A percentile compares a stretch with the other conserved stretches of the same genome.
phyloP scores from a whole-genome alignment of 2,329 filamentous ascomycete species.

The Davidsoniella australis region DNA sequence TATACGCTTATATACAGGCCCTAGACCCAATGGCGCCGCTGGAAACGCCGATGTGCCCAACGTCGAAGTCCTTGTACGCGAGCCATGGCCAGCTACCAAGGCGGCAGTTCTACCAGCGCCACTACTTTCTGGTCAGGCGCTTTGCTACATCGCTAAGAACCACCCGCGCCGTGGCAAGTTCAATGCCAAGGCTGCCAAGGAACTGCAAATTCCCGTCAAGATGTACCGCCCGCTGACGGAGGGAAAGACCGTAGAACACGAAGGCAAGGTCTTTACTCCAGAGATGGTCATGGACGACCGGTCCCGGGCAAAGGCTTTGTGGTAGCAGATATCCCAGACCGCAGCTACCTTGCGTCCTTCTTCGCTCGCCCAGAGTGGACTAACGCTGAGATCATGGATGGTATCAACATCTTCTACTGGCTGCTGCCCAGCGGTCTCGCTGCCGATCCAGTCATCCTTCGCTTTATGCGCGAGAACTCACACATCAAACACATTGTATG shows the following conservation, averaged over 20 bases:
- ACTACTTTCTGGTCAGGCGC: slow-evolving; percentile 43
- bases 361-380: slow-evolving; percentile 57
- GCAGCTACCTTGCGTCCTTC: slow-evolving; percentile 52
- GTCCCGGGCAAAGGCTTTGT: slow-evolving; percentile 57
- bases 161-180: slow-evolving; percentile 70
- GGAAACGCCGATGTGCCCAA: slow-evolving; percentile 32
- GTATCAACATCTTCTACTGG: slow-evolving; percentile 59
- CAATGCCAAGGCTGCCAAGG: slow-evolving; percentile 43
- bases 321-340: slow-evolving; percentile 60
- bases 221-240: slow-evolving; percentile 43
- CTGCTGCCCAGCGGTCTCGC: slow-evolving; percentile 54
- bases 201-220: slow-evolving; percentile 41
- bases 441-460: slow-evolving; percentile 41
- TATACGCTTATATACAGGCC: slow-evolving; percentile 53
- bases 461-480: slow-evolving; percentile 49
- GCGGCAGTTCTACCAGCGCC: slow-evolving; percentile 51
- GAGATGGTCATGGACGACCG: slow-evolving; percentile 66
- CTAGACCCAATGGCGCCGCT: slow-evolving; percentile 29
- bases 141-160: slow-evolving; percentile 76
- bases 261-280: slow-evolving; percentile 57
- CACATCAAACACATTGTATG: slow-evolving; percentile 61
- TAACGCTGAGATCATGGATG: slow-evolving; percentile 41
- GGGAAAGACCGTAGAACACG: slow-evolving; percentile 41
- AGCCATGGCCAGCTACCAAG: slow-evolving; percentile 60
- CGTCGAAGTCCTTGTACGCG: slow-evolving; percentile 53